Evolutionary conservation across 2,329 filamentous ascomycete genomes (phyloP).

Genomic region (Cadophora luteo-olivacea): DNA sequence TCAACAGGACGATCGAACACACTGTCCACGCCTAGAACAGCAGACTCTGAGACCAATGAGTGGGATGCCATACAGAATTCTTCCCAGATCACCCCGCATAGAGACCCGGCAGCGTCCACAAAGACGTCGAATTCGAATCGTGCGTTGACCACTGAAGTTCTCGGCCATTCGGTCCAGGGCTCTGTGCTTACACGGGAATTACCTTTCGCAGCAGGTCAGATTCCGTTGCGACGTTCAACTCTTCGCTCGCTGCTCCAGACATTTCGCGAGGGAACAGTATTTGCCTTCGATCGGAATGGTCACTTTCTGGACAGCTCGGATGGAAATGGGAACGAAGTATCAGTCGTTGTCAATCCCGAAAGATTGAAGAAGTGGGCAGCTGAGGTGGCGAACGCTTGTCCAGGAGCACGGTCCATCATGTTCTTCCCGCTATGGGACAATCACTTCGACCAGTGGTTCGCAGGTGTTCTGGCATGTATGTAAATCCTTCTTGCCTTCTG

Average conservation of each 20-base stretch:
- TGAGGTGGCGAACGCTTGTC: slow-evolving; percentile 5
- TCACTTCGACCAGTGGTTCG: slow-evolving; percentile 17
- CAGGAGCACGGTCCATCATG: slow-evolving; percentile 16
- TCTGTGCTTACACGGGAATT: background rate
- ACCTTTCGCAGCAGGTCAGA: background rate
- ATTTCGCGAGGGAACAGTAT: background rate
- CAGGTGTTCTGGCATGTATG: slow-evolving; percentile 4
- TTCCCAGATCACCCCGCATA: background rate
- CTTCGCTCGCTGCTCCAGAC: background rate
- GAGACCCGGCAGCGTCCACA: background rate
- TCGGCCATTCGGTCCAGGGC: background rate
- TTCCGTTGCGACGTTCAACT: background rate
- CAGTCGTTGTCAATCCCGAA: background rate
- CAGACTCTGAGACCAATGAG: background rate
- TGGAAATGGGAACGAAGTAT: background rate
- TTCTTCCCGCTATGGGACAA: slow-evolving; percentile 22
- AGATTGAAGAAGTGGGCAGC: background rate
- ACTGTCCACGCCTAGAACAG: background rate
- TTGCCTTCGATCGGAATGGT: background rate
- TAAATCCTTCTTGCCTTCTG: too few relatives aligned
- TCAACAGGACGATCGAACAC: background rate
- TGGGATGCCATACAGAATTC: background rate
- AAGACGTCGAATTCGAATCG: background rate
- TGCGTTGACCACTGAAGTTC: background rate
- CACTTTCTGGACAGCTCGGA: background rate